Evolutionary conservation across 2,329 filamentous ascomycete species (phyloP), one percentile per base, ranked within the genome.

Genomic region (Diplodia sapinea): DNA sequence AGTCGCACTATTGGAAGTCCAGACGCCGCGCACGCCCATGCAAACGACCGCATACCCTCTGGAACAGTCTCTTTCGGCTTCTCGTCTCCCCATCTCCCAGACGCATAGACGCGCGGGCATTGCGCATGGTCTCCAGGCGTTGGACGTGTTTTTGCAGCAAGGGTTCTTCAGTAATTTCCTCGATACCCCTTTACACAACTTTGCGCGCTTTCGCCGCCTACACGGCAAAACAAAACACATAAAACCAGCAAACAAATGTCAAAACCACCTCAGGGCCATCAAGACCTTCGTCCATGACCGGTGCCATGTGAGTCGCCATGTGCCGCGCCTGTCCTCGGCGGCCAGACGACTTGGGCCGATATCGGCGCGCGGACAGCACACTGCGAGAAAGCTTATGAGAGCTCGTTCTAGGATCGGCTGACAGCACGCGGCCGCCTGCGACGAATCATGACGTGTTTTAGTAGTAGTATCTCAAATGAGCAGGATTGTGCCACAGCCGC

Each of bases 91-190:
- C 29, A 20, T 6, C 29, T 54, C 26, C 5, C 52, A 51, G 59
- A 63, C 50, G 59, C 59, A 52, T 63, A 63, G 59, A 51, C 40
- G 57, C 56, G 56, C 38, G 23, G 26, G 56, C 57, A 43, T 49
- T 40, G 57, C 57, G 57, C 57, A 62, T 62, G 57, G 57, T 26
- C 11, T 29, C 15, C 43, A 20, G 57, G 57, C 57, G 57, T 62
- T 62, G 57, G 57, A 55, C 26, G 43, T 49, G 20, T 63, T 63
- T 38, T 20, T 31, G 59, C 59, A 63, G 59, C 59, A 51, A 38
- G 59, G 59, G 59, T 63, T 17, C 47, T 38, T n/a, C 43, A 51
- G 47, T 38, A 23, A 38, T 63, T 63, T 38, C 47, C 59, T 50
- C 59, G 59, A 63, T 63, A 63, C 59, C 59, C 59, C 59, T 11